Percentiles rank a stretch among this genome's conserved stretches.
Evolutionary conservation across 2,329 filamentous ascomycete genomes (phyloP).

Genomic region (Xylaria polymorpha): DNA sequence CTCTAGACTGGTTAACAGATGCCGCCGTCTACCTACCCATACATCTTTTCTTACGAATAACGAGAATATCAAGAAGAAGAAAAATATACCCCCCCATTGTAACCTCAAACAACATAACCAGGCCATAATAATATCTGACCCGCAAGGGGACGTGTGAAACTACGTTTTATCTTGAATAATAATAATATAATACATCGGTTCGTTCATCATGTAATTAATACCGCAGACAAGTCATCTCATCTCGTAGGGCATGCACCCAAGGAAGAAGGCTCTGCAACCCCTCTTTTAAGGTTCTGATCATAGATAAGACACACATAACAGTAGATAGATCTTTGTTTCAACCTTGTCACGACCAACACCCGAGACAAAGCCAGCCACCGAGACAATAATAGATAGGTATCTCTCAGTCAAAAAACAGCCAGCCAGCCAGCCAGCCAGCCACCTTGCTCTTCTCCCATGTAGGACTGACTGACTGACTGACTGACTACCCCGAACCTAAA

Average conservation of each 20-base stretch:
- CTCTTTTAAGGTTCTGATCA: background rate
- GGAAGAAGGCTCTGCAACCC: background rate
- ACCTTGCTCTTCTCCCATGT: too few species aligned
- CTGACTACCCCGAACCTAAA: background rate
- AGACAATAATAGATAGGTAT: background rate
- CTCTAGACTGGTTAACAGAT: constrained; percentile 19
- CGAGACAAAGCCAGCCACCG: background rate
- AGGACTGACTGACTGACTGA: too few species aligned
- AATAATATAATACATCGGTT: background rate
- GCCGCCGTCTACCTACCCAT: background rate
- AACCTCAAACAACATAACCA: background rate
- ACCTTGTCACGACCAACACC: background rate
- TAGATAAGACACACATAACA: constrained; percentile 11
- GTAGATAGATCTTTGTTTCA: too few species aligned
- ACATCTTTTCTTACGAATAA: background rate
- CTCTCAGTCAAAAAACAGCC: background rate
- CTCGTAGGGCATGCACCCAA: constrained; percentile 4
- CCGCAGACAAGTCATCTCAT: background rate
- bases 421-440: too few species aligned
- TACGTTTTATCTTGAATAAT: too few species aligned
- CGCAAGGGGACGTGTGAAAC: background rate
- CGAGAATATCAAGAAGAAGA: background rate
- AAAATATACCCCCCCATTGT: background rate
- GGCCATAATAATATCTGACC: background rate
- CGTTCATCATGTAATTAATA: background rate